These are phyloP conservation scores for Hura crepitans DNA, from an alignment of 441 rosid genomes.

Conservation along the genomic window DNA sequence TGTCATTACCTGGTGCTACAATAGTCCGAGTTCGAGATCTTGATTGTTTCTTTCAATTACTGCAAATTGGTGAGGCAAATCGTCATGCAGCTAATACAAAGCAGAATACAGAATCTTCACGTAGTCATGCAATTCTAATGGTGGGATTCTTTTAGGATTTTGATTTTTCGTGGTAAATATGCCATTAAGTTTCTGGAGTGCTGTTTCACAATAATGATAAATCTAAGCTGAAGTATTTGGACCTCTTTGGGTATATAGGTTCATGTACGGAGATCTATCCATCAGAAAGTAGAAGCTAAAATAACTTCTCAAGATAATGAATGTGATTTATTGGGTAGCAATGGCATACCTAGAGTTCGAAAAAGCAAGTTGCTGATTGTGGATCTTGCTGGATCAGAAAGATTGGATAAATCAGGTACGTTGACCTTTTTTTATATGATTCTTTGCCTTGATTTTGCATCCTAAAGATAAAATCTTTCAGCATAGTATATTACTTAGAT, in stretches of 20 bases:
- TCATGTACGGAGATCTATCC: conserved; percentile 51
- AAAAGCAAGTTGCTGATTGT: conserved; percentile 85
- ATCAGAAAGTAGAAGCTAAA: conserved; percentile 43
- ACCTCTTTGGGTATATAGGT: conserved; percentile 44
- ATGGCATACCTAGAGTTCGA: conserved; percentile 52
- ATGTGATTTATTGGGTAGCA: conserved; percentile 37
- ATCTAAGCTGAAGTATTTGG: conserved; percentile 1
- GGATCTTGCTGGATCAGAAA: conserved; percentile 97
- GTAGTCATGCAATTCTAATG: conserved; percentile 91
- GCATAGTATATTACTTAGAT: background rate
- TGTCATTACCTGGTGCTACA: conserved; percentile 67
- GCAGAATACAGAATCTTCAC: conserved; percentile 90
- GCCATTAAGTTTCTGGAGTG: background rate
- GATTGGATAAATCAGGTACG: conserved; percentile 86
- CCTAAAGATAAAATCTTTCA: background rate
- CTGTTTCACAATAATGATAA: conserved; percentile 5
- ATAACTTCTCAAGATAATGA: conserved; percentile 26
- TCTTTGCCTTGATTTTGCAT: background rate
- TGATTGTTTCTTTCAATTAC: conserved; percentile 62
- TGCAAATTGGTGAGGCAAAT: conserved; percentile 78
- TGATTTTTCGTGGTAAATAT: conserved; percentile 4
- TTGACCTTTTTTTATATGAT: background rate
- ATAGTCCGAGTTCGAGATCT: conserved; percentile 52
- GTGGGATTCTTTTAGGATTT: conserved; percentile 33
- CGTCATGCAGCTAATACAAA: conserved; percentile 87